phyloP scores from a whole-genome alignment of 1,284 basidiomycete species.

The Pseudozyma sp. region DNA sequence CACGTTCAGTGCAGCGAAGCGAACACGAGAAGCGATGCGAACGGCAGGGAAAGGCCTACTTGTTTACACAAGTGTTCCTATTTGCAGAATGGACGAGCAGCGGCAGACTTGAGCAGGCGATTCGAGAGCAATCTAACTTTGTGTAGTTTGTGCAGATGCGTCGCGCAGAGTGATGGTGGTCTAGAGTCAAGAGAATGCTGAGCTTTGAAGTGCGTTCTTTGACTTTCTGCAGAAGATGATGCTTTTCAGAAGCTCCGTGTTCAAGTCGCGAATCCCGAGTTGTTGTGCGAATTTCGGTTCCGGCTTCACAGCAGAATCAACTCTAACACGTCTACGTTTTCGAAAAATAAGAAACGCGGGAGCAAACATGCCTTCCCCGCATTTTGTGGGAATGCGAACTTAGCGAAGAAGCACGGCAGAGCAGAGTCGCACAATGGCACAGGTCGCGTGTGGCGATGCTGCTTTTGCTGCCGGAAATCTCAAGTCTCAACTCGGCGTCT shows the following conservation, averaged over 20 bases:
- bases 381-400: constrained; percentile 21
- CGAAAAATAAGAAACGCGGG: neutral
- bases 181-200: neutral
- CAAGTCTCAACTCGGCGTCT: constrained; percentile 15
- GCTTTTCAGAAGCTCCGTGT: too few relatives aligned
- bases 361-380: constrained; percentile 24
- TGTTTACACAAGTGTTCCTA: too few relatives aligned
- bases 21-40: constrained; percentile 4
- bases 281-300: constrained; percentile 2
- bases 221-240: neutral
- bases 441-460: constrained; percentile 22
- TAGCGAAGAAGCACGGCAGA: neutral
- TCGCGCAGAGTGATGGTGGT: constrained; percentile 6
- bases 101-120: too few relatives aligned
- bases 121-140: too few relatives aligned
- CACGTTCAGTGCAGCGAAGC: neutral
- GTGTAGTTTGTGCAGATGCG: neutral
- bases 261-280: constrained; percentile 10
- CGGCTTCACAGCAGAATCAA: neutral
- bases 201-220: neutral
- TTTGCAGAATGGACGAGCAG: too few relatives aligned
- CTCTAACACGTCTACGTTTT: neutral
- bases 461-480: neutral
- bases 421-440: neutral
- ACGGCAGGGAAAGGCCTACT: too few relatives aligned